Evolutionary conservation across 2,329 filamentous ascomycete species (phyloP), one percentile per base, ranked within the genome.

Genomic region (Fusarium mundagurra): DNA sequence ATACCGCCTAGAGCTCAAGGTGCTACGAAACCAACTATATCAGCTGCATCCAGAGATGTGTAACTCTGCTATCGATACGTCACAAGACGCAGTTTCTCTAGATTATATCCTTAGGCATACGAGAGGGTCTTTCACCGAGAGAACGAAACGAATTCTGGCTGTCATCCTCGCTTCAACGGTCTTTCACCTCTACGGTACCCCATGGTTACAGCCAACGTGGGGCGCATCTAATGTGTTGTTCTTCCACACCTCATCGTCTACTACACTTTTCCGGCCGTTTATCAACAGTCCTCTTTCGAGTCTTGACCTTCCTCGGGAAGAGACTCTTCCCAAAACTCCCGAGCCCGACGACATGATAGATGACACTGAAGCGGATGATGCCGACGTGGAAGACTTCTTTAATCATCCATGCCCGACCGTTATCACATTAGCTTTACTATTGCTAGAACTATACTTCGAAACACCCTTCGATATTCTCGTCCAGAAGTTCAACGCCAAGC

Each of bases 81-180:
- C 41, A 44, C n/a, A 44, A 5, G 24, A 44, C n/a, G 41, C 41
- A 44, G 6, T 44, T 12, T 44, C 41, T 0, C 16, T 44, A 0
- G 10, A 44, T 0, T 3, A 24, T 12, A 43, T 43, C 14, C 0
- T 43, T 1, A 3, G 41, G 4, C n/a, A 43, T 3, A 24, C 0
- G 16, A 43, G 0, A 0, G 41, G 41, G 0, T 17, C 0, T 24
- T 43, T 43, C 0, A 43, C 41, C 0, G 41, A 43, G n/a, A 43
- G 41, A 24, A 43, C n/a, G 6, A 43, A 43, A 43, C 41, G 41
- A 2, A 24, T 43, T 0, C 2, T 43, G n/a, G n/a, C 41, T 5
- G 41, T 43, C 0, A 43, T 43, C 9, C 0, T 43, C 0, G 41
- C 41, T 0, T 43, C 41, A 12, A 43, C 41, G 0, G 16, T 43